These are phyloP conservation scores for Trypanosoma melophagium DNA, from an alignment of 208 protist genomes.

Conservation along the genomic window DNA sequence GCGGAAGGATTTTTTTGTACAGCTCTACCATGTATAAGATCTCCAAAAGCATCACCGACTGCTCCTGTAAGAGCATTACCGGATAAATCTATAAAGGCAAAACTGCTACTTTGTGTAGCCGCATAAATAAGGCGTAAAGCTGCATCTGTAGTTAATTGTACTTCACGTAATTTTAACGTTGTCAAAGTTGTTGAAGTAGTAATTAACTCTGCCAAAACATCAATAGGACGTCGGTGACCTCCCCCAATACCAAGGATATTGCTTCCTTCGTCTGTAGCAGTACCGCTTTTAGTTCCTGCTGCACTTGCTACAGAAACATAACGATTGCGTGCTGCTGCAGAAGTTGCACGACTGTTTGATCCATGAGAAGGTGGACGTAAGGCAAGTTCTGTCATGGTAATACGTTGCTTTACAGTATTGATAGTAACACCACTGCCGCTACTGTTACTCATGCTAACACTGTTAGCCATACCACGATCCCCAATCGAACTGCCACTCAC, in stretches of 20 bases:
- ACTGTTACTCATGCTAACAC: neutral
- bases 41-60: slow-evolving; percentile 63
- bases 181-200: slow-evolving; percentile 50
- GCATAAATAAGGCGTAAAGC: slow-evolving; percentile 59
- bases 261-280: neutral
- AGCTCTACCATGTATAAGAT: slow-evolving; percentile 50
- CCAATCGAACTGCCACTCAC: slow-evolving; percentile 70
- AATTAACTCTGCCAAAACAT: slow-evolving; percentile 67
- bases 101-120: slow-evolving; percentile 40
- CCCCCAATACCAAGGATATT: neutral
- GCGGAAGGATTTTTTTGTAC: slow-evolving; percentile 32
- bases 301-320: neutral
- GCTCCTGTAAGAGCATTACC: slow-evolving; percentile 56
- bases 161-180: slow-evolving; percentile 56
- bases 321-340: neutral
- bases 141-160: slow-evolving; percentile 45
- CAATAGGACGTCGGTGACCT: slow-evolving; percentile 38
- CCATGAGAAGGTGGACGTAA: neutral
- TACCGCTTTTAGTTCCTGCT: neutral
- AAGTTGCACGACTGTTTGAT: neutral
- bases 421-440: neutral
- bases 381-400: neutral
- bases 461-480: neutral
- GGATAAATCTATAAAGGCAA: slow-evolving; percentile 67
- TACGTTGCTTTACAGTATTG: neutral